Conservation (phyloP, 2,329 filamentous ascomycete species). For the Fusarium graminum region DNA sequence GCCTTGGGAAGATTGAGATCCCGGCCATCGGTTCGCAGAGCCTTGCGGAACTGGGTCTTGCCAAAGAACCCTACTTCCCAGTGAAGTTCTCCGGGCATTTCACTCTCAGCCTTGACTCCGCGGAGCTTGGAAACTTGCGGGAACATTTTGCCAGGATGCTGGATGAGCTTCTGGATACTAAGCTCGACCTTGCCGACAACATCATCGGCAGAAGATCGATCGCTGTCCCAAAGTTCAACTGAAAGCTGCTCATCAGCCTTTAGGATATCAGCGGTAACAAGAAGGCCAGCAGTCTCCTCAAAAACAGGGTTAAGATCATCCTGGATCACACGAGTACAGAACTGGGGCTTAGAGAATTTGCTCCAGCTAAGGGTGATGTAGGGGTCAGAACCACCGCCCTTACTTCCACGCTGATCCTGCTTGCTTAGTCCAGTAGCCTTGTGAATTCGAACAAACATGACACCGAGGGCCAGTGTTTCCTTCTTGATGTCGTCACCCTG, state of each 20-base stretch:
- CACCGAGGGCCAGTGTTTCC: conserved; percentile 84
- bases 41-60: conserved; percentile 88
- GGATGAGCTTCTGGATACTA: conserved; percentile 93
- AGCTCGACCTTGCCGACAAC: conserved; percentile 95
- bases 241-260: conserved; percentile 94
- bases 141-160: conserved; percentile 92
- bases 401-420: conserved; percentile 85
- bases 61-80: conserved; percentile 98
- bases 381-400: conserved; percentile 90
- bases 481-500: conserved; percentile 94
- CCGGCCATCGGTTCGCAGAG: conserved; percentile 87
- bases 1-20: conserved; percentile 80
- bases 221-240: conserved; percentile 96
- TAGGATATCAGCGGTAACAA: conserved; percentile 90
- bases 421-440: conserved; percentile 90
- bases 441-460: conserved; percentile 94
- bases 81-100: conserved; percentile 92
- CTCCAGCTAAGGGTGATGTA: conserved; percentile 96
- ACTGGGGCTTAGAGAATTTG: conserved; percentile 98
- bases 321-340: conserved; percentile 95
- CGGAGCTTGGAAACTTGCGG: conserved; percentile 85
- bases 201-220: conserved; percentile 91
- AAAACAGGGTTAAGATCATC: conserved; percentile 95
- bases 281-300: conserved; percentile 85
- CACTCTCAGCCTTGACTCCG: conserved; percentile 84